Base-by-base conservation (phyloP, 345 rosid species). In the Microthlaspi erraticum region DNA sequence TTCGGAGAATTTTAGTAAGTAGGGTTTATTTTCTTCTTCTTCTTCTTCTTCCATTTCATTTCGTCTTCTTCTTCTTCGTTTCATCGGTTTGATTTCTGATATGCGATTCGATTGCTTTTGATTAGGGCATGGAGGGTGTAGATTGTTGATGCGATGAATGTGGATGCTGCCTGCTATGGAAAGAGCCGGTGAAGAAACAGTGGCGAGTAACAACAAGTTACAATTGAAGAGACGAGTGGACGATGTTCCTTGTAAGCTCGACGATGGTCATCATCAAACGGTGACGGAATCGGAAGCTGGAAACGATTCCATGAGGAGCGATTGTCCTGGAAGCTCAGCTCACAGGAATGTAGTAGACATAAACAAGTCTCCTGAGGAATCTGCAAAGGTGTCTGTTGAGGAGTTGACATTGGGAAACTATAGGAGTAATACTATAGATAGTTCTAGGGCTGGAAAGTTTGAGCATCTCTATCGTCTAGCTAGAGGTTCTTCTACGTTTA, bases 341-440 rank as follows among this genome's bases (percentile, higher is more conserved):
- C 73, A 66, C 65, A 69, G 66, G 63, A 71, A 23, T 65, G 18
- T 52, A 6, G 80, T 56, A 8, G 80, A 65, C 61, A 18, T 60
- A 2, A 63, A 57, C 36, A 76, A 59, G 74, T 43, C 63, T 63
- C 73, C 68, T 7, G 82, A 63, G 4, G 78, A 79, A 32, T 33
- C 77, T 39, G 61, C 62, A 3, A 79, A 70, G 60, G 17, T 55
- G 10, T 68, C 59, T 8, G 79, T 87, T 54, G 84, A 79, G 62
- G 87, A 87, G 59, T 36, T 83, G 71, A 81, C 84, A 0, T 61
- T 72, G 54, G 71, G 74, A 14, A 81, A 82, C 61, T 79, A 64
- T 77, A 60, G 77, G 65, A 62, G 4, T 52, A 32, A 9, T 34
- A 55, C 46, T 72, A 63, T 59, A 45, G 79, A 59, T 41, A 62